These are phyloP conservation scores for Coix lacrymajobi DNA, from an alignment of 176 grass and related monocot species.

Conservation along the genomic window DNA sequence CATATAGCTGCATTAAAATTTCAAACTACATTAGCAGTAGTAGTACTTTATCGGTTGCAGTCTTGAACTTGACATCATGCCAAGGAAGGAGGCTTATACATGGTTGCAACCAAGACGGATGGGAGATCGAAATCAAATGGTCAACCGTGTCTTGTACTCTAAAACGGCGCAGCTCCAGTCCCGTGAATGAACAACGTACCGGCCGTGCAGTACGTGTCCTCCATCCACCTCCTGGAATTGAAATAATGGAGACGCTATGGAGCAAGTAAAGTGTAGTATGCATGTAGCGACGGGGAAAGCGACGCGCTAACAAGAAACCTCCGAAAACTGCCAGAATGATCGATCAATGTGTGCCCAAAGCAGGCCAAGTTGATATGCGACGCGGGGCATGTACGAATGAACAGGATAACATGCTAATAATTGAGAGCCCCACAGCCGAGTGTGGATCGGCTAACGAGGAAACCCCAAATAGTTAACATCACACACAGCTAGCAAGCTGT, in stretches of 20 bases:
- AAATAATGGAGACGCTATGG: neutral
- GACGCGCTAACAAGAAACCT: neutral
- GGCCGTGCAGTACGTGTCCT: no score
- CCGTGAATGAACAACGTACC: neutral
- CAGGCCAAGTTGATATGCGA: neutral
- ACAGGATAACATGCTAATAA: neutral
- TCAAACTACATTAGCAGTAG: neutral
- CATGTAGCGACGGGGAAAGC: neutral
- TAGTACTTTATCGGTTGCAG: neutral
- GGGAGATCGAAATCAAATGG: neutral
- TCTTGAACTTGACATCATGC: neutral
- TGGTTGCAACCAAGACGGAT: neutral
- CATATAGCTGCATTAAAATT: neutral
- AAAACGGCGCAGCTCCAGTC: neutral
- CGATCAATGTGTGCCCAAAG: neutral
- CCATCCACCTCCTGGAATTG: neutral
- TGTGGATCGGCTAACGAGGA: no score
- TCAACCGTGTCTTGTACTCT: conserved; percentile 3
- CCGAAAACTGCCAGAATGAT: neutral
- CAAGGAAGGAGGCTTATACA: neutral
- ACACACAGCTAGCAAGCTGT: neutral
- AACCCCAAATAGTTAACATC: no score
- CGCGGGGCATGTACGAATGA: neutral
- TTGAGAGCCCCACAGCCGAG: neutral
- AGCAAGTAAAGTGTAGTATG: neutral